Conservation (phyloP, 805 yeast genomes). For the Kazachstania taianensis region DNA sequence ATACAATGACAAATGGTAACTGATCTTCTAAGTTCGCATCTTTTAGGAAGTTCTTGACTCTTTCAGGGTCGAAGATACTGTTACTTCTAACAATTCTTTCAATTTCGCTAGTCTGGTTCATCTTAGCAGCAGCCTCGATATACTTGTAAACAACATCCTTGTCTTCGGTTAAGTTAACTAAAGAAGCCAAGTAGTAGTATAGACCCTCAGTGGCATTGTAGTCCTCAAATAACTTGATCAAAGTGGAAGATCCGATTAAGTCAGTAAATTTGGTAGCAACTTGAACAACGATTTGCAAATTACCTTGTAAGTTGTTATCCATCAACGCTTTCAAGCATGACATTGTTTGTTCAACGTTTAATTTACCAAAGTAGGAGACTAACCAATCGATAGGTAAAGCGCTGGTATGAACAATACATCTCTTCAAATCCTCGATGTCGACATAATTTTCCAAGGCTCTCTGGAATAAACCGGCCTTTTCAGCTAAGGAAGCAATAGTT, state of each 20-base stretch:
- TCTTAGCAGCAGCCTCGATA: slow-evolving; percentile 84
- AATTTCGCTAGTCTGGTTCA: slow-evolving; percentile 86
- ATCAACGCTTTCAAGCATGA: slow-evolving; percentile 82
- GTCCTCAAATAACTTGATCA: slow-evolving; percentile 88
- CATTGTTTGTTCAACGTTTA: slow-evolving; percentile 87
- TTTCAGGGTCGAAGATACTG: slow-evolving; percentile 90
- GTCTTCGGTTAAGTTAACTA: slow-evolving; percentile 89
- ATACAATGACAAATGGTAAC: slow-evolving; percentile 89
- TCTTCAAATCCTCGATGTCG: slow-evolving; percentile 88
- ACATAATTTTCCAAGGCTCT: slow-evolving; percentile 95
- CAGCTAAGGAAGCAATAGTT: slow-evolving; percentile 84
- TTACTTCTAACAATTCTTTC: slow-evolving; percentile 94
- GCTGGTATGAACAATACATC: slow-evolving; percentile 82
- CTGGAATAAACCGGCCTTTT: slow-evolving; percentile 90
- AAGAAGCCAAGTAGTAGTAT: slow-evolving; percentile 85
- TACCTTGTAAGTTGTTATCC: slow-evolving; percentile 67
- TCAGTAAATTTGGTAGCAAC: slow-evolving; percentile 96
- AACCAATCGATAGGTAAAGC: slow-evolving; percentile 89
- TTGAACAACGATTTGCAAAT: slow-evolving; percentile 87
- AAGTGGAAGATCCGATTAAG: slow-evolving; percentile 72
- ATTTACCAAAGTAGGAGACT: slow-evolving; percentile 82
- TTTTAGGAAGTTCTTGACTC: slow-evolving; percentile 92
- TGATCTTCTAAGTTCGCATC: slow-evolving; percentile 92
- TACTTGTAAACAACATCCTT: slow-evolving; percentile 93
- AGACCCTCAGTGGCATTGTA: slow-evolving; percentile 87